These are phyloP conservation scores for Boletellus ananiceps DNA, from an alignment of 768 basidiomycete species.

Conservation along the genomic window DNA sequence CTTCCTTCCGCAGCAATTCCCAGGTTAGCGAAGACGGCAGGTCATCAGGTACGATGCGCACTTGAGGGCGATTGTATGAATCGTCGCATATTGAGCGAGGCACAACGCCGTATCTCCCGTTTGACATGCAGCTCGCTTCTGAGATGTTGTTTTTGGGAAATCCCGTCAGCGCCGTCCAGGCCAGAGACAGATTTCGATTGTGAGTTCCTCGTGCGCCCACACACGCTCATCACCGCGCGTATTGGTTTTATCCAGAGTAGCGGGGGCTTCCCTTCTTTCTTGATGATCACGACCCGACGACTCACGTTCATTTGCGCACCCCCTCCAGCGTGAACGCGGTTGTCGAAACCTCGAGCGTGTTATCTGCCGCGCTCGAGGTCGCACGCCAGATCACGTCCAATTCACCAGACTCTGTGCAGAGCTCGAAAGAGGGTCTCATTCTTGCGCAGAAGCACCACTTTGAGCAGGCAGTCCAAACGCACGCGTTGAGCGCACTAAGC, in stretches of 20 bases:
- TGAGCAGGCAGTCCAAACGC: slow-evolving; percentile 45
- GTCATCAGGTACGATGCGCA: slow-evolving; percentile 61
- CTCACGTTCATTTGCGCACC: not conserved
- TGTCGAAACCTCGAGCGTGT: slow-evolving; percentile 48
- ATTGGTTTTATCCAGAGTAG: not conserved
- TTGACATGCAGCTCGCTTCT: slow-evolving; percentile 55
- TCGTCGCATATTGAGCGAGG: slow-evolving; percentile 13
- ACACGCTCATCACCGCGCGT: slow-evolving; percentile 6
- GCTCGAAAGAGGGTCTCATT: slow-evolving; percentile 67
- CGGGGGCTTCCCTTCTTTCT: too few species aligned
- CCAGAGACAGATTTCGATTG: slow-evolving; percentile 71
- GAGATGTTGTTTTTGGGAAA: slow-evolving; percentile 74
- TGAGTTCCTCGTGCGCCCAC: slow-evolving; percentile 33
- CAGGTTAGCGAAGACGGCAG: slow-evolving; percentile 56
- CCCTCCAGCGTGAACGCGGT: slow-evolving; percentile 62
- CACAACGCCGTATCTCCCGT: slow-evolving; percentile 1
- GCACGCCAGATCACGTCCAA: slow-evolving; percentile 58
- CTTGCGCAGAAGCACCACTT: slow-evolving; percentile 50
- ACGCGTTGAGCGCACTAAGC: slow-evolving; percentile 44
- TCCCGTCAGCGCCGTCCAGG: slow-evolving; percentile 62
- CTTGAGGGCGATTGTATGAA: not conserved
- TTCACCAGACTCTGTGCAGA: slow-evolving; percentile 77
- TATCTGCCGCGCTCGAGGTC: slow-evolving; percentile 56
- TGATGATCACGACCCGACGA: too few species aligned
- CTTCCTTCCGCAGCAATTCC: slow-evolving; percentile 51